Evolutionary conservation across 805 yeast genomes (phyloP).

Genomic region (Kuraishia borneana): DNA sequence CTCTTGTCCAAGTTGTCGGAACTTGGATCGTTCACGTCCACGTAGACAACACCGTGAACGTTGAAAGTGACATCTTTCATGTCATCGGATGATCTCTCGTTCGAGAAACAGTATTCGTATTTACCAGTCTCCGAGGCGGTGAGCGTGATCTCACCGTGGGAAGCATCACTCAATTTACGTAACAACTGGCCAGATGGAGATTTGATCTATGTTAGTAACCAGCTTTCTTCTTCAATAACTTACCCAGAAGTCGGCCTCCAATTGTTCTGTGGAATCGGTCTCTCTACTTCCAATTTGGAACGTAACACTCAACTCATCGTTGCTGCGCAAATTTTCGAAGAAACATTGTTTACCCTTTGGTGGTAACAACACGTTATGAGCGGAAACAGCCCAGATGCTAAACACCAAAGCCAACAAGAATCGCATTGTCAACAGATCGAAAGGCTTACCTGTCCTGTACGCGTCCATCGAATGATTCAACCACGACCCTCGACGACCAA

Average conservation of each 20-base stretch:
- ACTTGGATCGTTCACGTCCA: constrained; percentile 6
- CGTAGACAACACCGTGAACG: constrained; percentile 77
- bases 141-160: constrained; percentile 73
- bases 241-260: constrained; percentile 56
- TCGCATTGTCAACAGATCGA: background rate
- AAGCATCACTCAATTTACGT: constrained; percentile 38
- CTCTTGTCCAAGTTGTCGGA: constrained; percentile 55
- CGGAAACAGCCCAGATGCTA: constrained; percentile 22
- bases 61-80: constrained; percentile 93
- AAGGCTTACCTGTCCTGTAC: too few relatives aligned
- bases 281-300: constrained; percentile 93
- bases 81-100: constrained; percentile 59
- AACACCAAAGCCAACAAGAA: constrained; percentile 3
- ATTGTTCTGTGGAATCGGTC: constrained; percentile 55
- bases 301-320: constrained; percentile 78
- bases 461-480: too few relatives aligned
- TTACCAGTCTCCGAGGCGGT: constrained; percentile 62
- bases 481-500: too few relatives aligned
- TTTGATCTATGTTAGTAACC: constrained; percentile 8
- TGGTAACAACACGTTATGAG: constrained; percentile 77
- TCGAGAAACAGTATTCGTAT: constrained; percentile 83
- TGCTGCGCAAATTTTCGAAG: constrained; percentile 68
- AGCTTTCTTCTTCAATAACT: constrained; percentile 4
- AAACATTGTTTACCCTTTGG: constrained; percentile 83
- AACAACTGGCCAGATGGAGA: constrained; percentile 36